Conservation (phyloP, 2,329 filamentous ascomycete species). For the Phyllosticta paracitricarpa region DNA sequence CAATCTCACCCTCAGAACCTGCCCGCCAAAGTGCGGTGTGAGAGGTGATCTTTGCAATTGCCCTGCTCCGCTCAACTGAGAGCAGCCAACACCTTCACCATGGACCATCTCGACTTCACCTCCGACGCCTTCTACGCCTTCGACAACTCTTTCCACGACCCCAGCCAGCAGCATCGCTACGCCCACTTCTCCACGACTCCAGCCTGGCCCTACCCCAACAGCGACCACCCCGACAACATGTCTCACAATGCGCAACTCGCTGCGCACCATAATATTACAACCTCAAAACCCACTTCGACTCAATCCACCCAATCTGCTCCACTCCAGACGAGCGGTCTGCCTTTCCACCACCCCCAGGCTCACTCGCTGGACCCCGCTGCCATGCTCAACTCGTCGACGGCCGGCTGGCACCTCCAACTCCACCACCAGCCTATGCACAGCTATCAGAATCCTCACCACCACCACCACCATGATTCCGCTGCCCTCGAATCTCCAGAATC, state of each 20-base stretch:
- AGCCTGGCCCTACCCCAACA: slow-evolving; percentile 30
- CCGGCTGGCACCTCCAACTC: slow-evolving; percentile 32
- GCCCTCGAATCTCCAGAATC: slow-evolving; percentile 25
- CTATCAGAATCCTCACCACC: slow-evolving; percentile 16
- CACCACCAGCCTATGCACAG: slow-evolving; percentile 20
- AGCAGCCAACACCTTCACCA: slow-evolving; percentile 4
- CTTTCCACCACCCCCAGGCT: slow-evolving; percentile 19
- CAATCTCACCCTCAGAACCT: slow-evolving; percentile 5
- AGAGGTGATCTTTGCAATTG: slow-evolving; percentile 11
- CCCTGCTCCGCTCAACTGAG: slow-evolving; percentile 10
- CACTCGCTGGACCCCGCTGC: slow-evolving; percentile 25
- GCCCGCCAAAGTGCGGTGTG: slow-evolving; percentile 11
- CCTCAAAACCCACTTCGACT: slow-evolving; percentile 14
- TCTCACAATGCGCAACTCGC: slow-evolving; percentile 14
- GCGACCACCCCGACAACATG: slow-evolving; percentile 22
- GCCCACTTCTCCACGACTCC: slow-evolving; percentile 20
- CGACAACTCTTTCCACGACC: slow-evolving; percentile 4
- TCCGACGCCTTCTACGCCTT: slow-evolving; percentile 10
- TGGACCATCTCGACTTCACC: slow-evolving; percentile 11
- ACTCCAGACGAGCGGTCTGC: slow-evolving; percentile 23
- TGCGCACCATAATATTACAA: slow-evolving; percentile 18
- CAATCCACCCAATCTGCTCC: slow-evolving; percentile 22
- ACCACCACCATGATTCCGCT: slow-evolving; percentile 21
- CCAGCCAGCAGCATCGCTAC: slow-evolving; percentile 9
- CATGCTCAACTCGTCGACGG: slow-evolving; percentile 30